These are phyloP conservation scores for Phtheirospermum japonicum DNA, from an alignment of 257 asterid species.

Conservation along the genomic window DNA sequence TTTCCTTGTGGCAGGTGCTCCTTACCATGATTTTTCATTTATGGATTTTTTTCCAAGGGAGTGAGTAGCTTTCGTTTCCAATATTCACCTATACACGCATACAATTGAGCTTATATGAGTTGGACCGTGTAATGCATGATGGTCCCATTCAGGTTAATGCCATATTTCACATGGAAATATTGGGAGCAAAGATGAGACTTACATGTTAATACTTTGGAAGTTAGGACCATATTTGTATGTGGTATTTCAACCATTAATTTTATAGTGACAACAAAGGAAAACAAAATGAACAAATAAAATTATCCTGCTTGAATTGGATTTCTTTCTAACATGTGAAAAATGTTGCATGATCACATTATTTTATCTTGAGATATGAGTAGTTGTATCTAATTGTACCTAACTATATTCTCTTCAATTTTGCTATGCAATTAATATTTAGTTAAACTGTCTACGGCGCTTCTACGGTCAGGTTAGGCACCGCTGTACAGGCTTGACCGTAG, in stretches of 20 bases:
- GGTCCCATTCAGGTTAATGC: not conserved
- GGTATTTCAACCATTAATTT: conserved; percentile 2
- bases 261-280: too few relatives aligned
- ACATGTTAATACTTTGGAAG: not conserved
- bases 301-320: too few relatives aligned
- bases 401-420: too few relatives aligned
- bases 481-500: too few relatives aligned
- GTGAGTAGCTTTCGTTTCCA: conserved; percentile 34
- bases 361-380: too few relatives aligned
- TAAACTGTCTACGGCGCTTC: too few relatives aligned
- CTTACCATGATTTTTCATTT: conserved; percentile 68
- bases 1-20: conserved; percentile 59
- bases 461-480: too few relatives aligned
- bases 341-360: too few relatives aligned
- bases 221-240: conserved; percentile 3
- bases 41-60: conserved; percentile 53
- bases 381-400: too few relatives aligned
- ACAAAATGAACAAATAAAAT: too few relatives aligned
- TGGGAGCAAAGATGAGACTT: conserved; percentile 21
- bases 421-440: too few relatives aligned
- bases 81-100: not conserved
- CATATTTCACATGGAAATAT: not conserved
- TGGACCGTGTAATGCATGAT: not conserved
- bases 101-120: not conserved
- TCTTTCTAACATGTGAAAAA: too few relatives aligned